These are phyloP conservation scores for Kodamaea lidongshanica DNA, from an alignment of 805 yeast species.

Conservation along the genomic window DNA sequence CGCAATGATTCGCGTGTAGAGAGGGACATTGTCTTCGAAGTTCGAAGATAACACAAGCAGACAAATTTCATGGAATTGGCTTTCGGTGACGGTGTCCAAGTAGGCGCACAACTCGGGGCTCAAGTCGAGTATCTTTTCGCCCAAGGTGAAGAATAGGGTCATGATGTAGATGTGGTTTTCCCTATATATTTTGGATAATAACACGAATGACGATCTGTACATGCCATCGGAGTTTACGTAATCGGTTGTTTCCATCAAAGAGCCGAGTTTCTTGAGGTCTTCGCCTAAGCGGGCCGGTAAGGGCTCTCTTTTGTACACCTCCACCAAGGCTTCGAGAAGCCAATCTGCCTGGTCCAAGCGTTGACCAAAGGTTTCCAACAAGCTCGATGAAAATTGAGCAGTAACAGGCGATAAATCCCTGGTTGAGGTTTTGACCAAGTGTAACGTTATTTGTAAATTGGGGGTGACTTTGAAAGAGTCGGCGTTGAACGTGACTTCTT, in stretches of 20 bases:
- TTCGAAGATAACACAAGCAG: constrained; percentile 3
- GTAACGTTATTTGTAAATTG: constrained; percentile 5
- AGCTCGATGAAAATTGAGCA: constrained; percentile 2
- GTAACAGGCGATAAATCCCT: no score
- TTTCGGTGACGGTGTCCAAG: not conserved
- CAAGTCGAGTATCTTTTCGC: constrained; percentile 2
- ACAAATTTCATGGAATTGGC: constrained; percentile 1
- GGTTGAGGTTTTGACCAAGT: constrained; percentile 4
- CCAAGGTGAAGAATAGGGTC: constrained; percentile 6
- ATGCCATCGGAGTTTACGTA: constrained; percentile 1
- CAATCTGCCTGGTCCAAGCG: not conserved
- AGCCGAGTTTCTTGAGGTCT: constrained; percentile 3
- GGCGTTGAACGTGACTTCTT: constrained; percentile 1
- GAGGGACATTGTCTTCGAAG: no score
- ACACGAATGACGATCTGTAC: constrained; percentile 1
- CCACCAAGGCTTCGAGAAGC: constrained; percentile 5
- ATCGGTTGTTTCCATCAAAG: not conserved
- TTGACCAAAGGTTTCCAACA: constrained; percentile 2
- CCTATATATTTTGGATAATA: constrained; percentile 3
- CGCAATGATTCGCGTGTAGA: no score
- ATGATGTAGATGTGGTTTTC: constrained; percentile 4
- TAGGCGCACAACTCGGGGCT: constrained; percentile 1
- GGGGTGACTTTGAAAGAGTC: constrained; percentile 1
- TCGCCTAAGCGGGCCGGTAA: no score
- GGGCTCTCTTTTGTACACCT: not conserved